Percentiles rank a stretch among this genome's conserved stretches.
These are phyloP conservation scores for Sisymbrium altissimum DNA, from an alignment of 345 rosid species.

Conservation along the genomic window DNA sequence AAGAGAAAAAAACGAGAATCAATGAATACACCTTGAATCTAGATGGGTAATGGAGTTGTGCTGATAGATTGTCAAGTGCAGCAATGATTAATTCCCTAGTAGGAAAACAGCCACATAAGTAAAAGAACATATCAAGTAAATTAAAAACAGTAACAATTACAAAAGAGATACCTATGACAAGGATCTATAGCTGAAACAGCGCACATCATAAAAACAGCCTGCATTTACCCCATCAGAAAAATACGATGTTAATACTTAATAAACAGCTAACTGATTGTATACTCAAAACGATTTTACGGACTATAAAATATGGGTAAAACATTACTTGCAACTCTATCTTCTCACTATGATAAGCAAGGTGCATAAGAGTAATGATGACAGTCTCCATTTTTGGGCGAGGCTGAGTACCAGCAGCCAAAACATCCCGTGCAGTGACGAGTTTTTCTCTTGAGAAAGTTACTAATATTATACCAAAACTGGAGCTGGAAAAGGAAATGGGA, in stretches of 20 bases:
- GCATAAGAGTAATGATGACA: slow-evolving; percentile 71
- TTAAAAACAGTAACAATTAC: neutral
- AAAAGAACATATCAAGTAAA: neutral
- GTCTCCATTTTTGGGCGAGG: slow-evolving; percentile 69
- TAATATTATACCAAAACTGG: slow-evolving; percentile 67
- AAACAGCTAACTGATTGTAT: neutral
- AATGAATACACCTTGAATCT: slow-evolving; percentile 62
- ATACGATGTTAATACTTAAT: slow-evolving; percentile 11
- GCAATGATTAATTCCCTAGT: slow-evolving; percentile 68
- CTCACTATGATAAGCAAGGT: slow-evolving; percentile 85
- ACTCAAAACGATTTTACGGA: neutral
- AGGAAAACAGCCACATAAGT: slow-evolving; percentile 28
- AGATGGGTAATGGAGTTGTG: slow-evolving; percentile 62
- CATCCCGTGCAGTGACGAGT: slow-evolving; percentile 67
- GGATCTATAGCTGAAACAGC: slow-evolving; percentile 78
- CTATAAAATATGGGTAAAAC: neutral
- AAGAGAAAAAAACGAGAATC: slow-evolving; percentile 9
- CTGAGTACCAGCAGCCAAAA: slow-evolving; percentile 73
- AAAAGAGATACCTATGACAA: slow-evolving; percentile 60
- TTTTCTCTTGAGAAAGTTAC: slow-evolving; percentile 64
- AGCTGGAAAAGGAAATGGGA: slow-evolving; percentile 42
- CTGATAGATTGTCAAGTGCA: slow-evolving; percentile 68
- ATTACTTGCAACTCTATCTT: slow-evolving; percentile 80
- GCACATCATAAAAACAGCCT: slow-evolving; percentile 92
- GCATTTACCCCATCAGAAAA: slow-evolving; percentile 29